A percentile compares a stretch with the other conserved stretches of the same genome.
Conservation (phyloP, 192 early-diverging fungal genomes). For the Coemansia asiatica region DNA sequence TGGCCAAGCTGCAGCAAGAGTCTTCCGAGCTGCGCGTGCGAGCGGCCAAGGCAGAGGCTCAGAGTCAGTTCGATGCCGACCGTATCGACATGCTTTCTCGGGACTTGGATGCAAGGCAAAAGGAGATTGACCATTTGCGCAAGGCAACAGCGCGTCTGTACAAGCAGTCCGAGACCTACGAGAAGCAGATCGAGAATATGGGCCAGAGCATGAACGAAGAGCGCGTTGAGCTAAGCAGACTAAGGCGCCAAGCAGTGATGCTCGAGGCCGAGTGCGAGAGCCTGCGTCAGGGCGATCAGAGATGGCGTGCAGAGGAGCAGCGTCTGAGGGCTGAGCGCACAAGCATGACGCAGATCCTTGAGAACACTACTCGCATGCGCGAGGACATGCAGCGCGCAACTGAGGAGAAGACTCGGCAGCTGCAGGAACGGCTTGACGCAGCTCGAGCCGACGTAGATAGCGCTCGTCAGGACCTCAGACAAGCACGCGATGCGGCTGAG, state of each 20-base stretch:
- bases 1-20: constrained; percentile 56
- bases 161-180: constrained; percentile 57
- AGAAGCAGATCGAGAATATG: constrained; percentile 61
- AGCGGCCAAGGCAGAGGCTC: constrained; percentile 62
- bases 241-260: constrained; percentile 54
- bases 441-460: constrained; percentile 25
- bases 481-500: constrained; percentile 31
- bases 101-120: constrained; percentile 57
- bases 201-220: constrained; percentile 54
- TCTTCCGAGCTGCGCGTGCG: constrained; percentile 64
- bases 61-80: constrained; percentile 58
- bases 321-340: constrained; percentile 40
- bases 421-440: constrained; percentile 28
- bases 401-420: constrained; percentile 24
- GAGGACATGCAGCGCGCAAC: constrained; percentile 44
- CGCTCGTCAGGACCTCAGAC: constrained; percentile 27
- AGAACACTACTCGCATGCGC: constrained; percentile 53
- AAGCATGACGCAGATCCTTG: constrained; percentile 49
- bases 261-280: constrained; percentile 57
- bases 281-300: constrained; percentile 37
- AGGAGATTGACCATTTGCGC: constrained; percentile 65
- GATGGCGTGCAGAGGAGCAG: constrained; percentile 44
- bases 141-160: constrained; percentile 58
- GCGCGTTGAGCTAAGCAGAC: constrained; percentile 53
- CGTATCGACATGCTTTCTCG: constrained; percentile 64